phyloP scores from a whole-genome alignment of 305 asterid genomes.

The Solanum hybrid region DNA sequence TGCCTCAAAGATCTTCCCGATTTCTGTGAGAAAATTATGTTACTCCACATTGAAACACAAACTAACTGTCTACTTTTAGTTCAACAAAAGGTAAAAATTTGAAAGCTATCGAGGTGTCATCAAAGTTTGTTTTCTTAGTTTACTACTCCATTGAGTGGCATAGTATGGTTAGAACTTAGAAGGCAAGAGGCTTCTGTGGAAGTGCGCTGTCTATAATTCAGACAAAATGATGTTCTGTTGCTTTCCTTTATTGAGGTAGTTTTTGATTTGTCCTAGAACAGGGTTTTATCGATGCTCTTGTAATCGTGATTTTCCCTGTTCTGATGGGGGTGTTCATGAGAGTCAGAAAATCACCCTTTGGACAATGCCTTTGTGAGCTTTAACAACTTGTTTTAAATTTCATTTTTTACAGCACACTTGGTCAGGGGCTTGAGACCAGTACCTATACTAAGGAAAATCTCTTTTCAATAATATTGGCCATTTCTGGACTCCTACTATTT shows the following conservation, averaged over 20 bases:
- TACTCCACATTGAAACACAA: background rate
- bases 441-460: conserved; percentile 87
- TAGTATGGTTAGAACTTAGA: background rate
- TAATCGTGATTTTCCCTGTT: background rate
- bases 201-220: background rate
- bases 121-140: background rate
- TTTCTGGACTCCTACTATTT: conserved; percentile 79
- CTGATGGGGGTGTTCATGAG: background rate
- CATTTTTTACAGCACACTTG: conserved; percentile 64
- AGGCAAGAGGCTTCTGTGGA: background rate
- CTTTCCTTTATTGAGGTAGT: background rate
- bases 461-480: conserved; percentile 74
- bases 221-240: background rate
- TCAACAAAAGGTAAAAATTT: background rate
- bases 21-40: background rate
- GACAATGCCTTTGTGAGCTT: background rate
- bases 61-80: background rate
- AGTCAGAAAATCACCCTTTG: background rate
- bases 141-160: background rate
- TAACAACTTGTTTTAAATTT: background rate
- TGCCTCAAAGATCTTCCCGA: background rate
- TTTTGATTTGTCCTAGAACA: background rate
- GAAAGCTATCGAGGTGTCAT: background rate
- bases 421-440: conserved; percentile 92
- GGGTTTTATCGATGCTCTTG: background rate